Evolutionary conservation across 371 early-diverging fungal genomes (phyloP), one percentile per base, ranked within the genome.

Genomic region (Dichotomocladium elegans): DNA sequence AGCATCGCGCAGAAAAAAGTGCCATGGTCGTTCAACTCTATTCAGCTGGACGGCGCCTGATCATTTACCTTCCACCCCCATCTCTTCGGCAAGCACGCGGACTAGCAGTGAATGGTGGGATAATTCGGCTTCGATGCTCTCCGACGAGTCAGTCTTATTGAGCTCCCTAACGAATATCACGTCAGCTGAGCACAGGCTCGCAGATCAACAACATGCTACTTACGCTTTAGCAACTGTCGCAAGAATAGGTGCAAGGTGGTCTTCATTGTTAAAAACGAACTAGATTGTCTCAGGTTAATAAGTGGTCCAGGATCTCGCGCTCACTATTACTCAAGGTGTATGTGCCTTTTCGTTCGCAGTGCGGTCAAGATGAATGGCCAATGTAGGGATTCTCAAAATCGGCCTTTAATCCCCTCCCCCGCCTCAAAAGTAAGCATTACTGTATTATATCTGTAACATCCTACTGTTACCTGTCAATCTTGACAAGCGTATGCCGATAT

Each of bases 281-380:
- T 69, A 52, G n/a, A n/a, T 12, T 30, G n/a, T 5, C 33, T 30
- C 17, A 4, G 19, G 12, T 6, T n/a, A 22, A 9, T 40, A 21
- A 5, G 19, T 11, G 2, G 19, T 10, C 24, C 5, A 12, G 24
- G 11, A 22, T 9, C 21, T 3, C 15, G 26, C n/a, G n/a, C n/a
- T n/a, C n/a, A n/a, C n/a, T 37, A 37, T 37, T 11, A 7, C 48
- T 19, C 7, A 4, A 21, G 10, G 47, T 3, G 11, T 22, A 56
- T 55, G 58, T 63, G 63, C 72, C n/a, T 89, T 87, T 3, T 82
- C 77, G 66, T 81, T 83, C 43, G 89, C 86, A 28, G 74, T 63
- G 49, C 95, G 85, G 58, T 98, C 95, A 59, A 99, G 74, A 68
- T 99, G 98, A 65, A 96, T 96, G 41, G 98, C 98, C 30, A 99